A percentile compares a stretch with the other conserved stretches of the same genome.
phyloP scores from a whole-genome alignment of 352 stramenopile species.

The Globisporangium sylvaticum region DNA sequence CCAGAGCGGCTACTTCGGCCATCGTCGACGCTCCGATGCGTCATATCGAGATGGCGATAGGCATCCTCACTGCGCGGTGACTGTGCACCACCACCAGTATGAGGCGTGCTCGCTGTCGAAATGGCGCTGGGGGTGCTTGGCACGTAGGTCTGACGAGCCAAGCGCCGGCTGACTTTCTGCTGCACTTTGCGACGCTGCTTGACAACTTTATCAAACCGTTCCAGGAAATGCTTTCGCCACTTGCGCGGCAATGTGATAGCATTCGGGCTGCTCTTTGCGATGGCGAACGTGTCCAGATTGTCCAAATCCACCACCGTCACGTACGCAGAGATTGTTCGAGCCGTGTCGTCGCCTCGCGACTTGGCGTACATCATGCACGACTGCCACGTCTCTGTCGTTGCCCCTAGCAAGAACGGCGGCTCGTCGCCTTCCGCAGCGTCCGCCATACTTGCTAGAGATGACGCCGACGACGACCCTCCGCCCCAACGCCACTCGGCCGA shows the following conservation, averaged over 20 bases:
- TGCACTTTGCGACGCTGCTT: conserved; percentile 62
- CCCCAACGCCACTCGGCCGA: conserved; percentile 68
- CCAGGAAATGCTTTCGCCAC: conserved; percentile 70
- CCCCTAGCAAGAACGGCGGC: conserved; percentile 62
- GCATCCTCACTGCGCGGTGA: conserved; percentile 25
- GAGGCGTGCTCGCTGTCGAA: conserved; percentile 23
- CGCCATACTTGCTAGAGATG: conserved; percentile 1
- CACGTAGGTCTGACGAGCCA: conserved; percentile 16
- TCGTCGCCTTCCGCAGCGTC: conserved; percentile 24
- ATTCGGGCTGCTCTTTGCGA: conserved; percentile 54
- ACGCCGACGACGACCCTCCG: conserved; percentile 19
- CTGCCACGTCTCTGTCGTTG: conserved; percentile 67
- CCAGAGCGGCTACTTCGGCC: conserved; percentile 32
- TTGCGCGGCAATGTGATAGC: conserved; percentile 66
- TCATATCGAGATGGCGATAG: conserved; percentile 26
- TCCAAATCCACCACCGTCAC: conserved; percentile 75
- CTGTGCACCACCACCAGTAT: conserved; percentile 16
- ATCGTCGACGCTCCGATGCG: conserved; percentile 41
- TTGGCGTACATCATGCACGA: conserved; percentile 47
- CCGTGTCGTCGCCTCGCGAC: conserved; percentile 40
- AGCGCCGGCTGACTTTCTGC: conserved; percentile 37
- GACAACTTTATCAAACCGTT: conserved; percentile 64
- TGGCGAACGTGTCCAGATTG: conserved; percentile 38
- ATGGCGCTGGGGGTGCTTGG: conserved; percentile 31
- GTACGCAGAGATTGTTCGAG: conserved; percentile 43